Evolutionary conservation across 192 early-diverging fungal species (phyloP).

Genomic region (Geranomyces michiganensis): DNA sequence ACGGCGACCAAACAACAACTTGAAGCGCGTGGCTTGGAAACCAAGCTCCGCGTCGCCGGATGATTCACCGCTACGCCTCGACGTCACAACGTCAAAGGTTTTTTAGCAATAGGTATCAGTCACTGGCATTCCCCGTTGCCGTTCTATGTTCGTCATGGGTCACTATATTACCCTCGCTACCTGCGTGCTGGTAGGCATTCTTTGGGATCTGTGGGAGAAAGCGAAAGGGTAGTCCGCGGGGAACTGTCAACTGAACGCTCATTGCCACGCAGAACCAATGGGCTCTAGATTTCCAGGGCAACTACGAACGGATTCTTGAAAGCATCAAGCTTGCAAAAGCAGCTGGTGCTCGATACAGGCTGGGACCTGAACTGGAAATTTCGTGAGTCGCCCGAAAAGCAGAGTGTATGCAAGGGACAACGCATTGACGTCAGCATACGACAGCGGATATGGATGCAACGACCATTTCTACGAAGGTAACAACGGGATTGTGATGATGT

Average conservation of each 20-base stretch:
- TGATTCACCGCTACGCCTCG: too few species aligned
- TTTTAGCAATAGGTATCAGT: too few species aligned
- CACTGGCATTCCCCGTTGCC: too few species aligned
- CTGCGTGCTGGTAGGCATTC: slow-evolving; percentile 32
- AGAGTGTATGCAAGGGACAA: neutral
- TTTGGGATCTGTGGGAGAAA: neutral
- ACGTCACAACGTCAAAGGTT: too few species aligned
- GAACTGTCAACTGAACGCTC: neutral
- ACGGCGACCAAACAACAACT: too few species aligned
- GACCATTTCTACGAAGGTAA: slow-evolving; percentile 95
- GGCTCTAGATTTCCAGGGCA: slow-evolving; percentile 97
- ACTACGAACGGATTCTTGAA: slow-evolving; percentile 80
- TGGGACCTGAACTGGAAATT: slow-evolving; percentile 97
- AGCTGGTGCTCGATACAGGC: slow-evolving; percentile 75
- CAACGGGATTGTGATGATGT: neutral
- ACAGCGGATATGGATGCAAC: slow-evolving; percentile 93
- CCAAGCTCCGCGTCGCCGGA: too few species aligned
- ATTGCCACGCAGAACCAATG: slow-evolving; percentile 62
- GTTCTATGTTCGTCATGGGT: slow-evolving; percentile 23
- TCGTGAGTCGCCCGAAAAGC: slow-evolving; percentile 52
- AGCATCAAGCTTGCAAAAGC: slow-evolving; percentile 85
- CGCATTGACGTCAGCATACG: slow-evolving; percentile 1
- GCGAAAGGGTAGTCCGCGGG: neutral
- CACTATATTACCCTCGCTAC: slow-evolving; percentile 42
- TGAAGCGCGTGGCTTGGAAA: too few species aligned